phyloP scores from a whole-genome alignment of 805 yeast species.

The Yamadazyma sp. region DNA sequence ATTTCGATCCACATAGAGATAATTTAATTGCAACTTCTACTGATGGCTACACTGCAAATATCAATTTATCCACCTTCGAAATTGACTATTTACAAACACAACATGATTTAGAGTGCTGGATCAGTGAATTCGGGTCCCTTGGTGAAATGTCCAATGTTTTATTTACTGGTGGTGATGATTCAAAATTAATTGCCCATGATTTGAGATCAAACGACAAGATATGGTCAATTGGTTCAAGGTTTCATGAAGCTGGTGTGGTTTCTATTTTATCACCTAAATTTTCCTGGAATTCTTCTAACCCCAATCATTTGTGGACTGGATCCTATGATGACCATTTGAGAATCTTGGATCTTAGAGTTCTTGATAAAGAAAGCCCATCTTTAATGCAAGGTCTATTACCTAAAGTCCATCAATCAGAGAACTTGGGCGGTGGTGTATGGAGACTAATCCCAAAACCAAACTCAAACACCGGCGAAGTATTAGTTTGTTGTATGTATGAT shows the following conservation, averaged over 20 bases:
- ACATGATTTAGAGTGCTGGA: conserved; percentile 88
- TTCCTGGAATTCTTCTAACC: conserved; percentile 42
- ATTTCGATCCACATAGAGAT: conserved; percentile 6
- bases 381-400: conserved; percentile 52
- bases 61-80: conserved; percentile 24
- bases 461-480: conserved; percentile 42
- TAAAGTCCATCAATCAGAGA: conserved; percentile 35
- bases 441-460: conserved; percentile 64
- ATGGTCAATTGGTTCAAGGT: conserved; percentile 42
- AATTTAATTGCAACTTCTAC: conserved; percentile 54
- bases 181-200: conserved; percentile 72
- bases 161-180: conserved; percentile 91
- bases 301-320: conserved; percentile 73
- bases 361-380: conserved; percentile 34
- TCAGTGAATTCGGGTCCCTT: conserved; percentile 63
- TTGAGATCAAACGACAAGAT: conserved; percentile 35
- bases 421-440: conserved; percentile 96
- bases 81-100: conserved; percentile 26
- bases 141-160: conserved; percentile 55
- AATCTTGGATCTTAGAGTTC: conserved; percentile 63
- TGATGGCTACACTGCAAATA: conserved; percentile 54
- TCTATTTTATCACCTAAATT: conserved; percentile 55
- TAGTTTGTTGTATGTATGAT: conserved; percentile 92
- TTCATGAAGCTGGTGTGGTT: conserved; percentile 91
- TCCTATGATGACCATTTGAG: conserved; percentile 84